phyloP scores from a whole-genome alignment of 2,329 filamentous ascomycete genomes.

The Domatiomyces catenatus region DNA sequence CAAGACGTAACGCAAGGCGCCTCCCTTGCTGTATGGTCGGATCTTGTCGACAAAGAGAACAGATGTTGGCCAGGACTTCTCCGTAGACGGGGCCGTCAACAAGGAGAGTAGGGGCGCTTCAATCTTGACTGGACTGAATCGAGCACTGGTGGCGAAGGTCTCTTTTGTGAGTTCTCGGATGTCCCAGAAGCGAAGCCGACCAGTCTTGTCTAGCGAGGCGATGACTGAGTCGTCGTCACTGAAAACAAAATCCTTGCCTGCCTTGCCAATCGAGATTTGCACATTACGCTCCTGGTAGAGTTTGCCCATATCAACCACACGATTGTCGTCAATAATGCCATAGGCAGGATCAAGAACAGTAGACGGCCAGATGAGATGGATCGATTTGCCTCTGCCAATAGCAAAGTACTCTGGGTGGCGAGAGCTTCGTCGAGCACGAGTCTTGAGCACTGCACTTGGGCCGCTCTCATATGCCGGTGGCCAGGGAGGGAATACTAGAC shows the following conservation, averaged over 20 bases:
- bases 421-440: slow-evolving; percentile 76
- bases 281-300: slow-evolving; percentile 75
- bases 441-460: slow-evolving; percentile 86
- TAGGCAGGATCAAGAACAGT: slow-evolving; percentile 38
- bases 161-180: slow-evolving; percentile 57
- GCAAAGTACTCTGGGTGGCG: slow-evolving; percentile 87
- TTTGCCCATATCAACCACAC: slow-evolving; percentile 67
- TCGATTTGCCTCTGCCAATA: slow-evolving; percentile 87
- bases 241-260: slow-evolving; percentile 94
- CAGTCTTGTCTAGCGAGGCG: slow-evolving; percentile 91
- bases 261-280: slow-evolving; percentile 93
- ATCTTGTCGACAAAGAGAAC: slow-evolving; percentile 93
- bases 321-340: slow-evolving; percentile 34
- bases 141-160: slow-evolving; percentile 29
- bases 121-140: slow-evolving; percentile 50
- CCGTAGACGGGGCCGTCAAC: slow-evolving; percentile 67
- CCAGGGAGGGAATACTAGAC: slow-evolving; percentile 78
- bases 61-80: slow-evolving; percentile 94
- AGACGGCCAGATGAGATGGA: slow-evolving; percentile 63
- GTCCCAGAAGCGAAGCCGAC: slow-evolving; percentile 96
- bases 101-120: slow-evolving; percentile 76
- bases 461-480: slow-evolving; percentile 76
- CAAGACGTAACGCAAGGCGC: slow-evolving; percentile 84
- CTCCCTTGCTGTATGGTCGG: slow-evolving; percentile 77
- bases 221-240: slow-evolving; percentile 92